Base-by-base conservation (phyloP, 2,329 filamentous ascomycete species). In the Neofusicoccum umdonicola region DNA sequence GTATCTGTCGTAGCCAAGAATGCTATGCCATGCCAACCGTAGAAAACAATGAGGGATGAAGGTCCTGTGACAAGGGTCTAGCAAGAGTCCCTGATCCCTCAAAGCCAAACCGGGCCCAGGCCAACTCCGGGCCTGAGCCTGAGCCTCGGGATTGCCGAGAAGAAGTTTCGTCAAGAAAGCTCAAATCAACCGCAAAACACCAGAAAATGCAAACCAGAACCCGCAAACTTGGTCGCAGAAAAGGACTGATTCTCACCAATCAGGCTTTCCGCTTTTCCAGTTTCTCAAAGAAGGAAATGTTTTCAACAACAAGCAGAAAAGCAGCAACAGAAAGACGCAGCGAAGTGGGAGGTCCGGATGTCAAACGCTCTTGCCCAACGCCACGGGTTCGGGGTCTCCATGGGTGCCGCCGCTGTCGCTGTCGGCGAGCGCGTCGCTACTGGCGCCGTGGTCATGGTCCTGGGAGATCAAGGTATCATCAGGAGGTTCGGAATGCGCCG, bases 1-100 rank as follows among this genome's bases (percentile, higher is more conserved):
- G 42, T 47, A 37, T 47, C 56, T 27, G 27, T 60, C 56, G 56
- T 60, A 60, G 56, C 56, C 56, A 60, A 60, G 56, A 58, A 60
- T 60, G 42, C 56, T 34, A 60, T 60, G 56, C 56, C 56, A 60
- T 47, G 56, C 56, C 42, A 60, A 44, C 31, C 31, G 42, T 37
- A 19, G 15, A 31, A 60, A 13, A 22, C 42, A 9, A 12, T 45
- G 56, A 60, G 41, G 19, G 41, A 17, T 9, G 42, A 45, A 27
- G 35, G n/a, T n/a, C 31, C 17, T 37, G 15, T 31, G n/a, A 42
- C 13, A 2, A 4, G 13, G 3, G 6, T 58, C 11, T 8, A 34
- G n/a, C 31, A 17, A 37, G 56, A 37, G 15, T 22, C 27, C 17
- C 7, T 60, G 42, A 31, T 48, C 42, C 17, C 42, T 48, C 42